Conservation (phyloP, 2,329 filamentous ascomycete genomes). For the Hymenoscyphus albidus region DNA sequence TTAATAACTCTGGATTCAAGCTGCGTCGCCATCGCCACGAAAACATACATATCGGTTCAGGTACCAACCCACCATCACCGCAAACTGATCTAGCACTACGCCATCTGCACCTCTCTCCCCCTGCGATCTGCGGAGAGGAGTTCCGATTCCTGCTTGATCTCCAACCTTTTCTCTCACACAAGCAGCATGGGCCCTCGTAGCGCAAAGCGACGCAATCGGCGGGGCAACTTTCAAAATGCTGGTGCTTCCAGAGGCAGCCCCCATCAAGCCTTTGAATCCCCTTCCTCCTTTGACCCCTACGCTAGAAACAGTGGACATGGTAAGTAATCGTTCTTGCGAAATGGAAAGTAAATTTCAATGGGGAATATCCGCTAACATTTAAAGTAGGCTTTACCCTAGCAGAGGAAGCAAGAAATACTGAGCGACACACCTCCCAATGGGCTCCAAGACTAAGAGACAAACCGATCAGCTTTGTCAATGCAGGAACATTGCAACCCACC, state of each 20-base stretch:
- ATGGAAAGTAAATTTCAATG: not conserved
- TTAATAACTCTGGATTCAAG: not conserved
- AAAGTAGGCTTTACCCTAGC: constrained; percentile 40
- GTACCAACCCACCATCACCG: not conserved
- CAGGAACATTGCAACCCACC: constrained; percentile 44
- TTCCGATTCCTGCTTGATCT: not conserved
- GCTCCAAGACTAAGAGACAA: constrained; percentile 51
- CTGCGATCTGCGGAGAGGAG: not conserved
- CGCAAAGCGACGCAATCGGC: constrained; percentile 9
- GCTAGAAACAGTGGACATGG: constrained; percentile 20
- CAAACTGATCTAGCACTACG: not conserved
- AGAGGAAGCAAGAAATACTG: constrained; percentile 57
- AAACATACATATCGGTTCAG: not conserved
- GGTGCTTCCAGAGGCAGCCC: constrained; percentile 11
- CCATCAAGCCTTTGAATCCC: not conserved
- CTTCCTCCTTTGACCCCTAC: constrained; percentile 24
- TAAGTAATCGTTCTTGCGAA: constrained; percentile 9
- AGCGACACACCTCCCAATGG: constrained; percentile 45
- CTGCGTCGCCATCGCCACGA: not conserved
- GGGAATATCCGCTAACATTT: not conserved
- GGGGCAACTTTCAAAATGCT: constrained; percentile 13
- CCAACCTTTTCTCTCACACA: not conserved
- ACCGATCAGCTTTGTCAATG: constrained; percentile 57
- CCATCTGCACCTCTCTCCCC: not conserved
- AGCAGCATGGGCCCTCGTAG: constrained; percentile 8